Evolutionary conservation across 306 rosid genomes (phyloP), one percentile per base, ranked within the genome.

Genomic region (Styphnolobium japonicum): DNA sequence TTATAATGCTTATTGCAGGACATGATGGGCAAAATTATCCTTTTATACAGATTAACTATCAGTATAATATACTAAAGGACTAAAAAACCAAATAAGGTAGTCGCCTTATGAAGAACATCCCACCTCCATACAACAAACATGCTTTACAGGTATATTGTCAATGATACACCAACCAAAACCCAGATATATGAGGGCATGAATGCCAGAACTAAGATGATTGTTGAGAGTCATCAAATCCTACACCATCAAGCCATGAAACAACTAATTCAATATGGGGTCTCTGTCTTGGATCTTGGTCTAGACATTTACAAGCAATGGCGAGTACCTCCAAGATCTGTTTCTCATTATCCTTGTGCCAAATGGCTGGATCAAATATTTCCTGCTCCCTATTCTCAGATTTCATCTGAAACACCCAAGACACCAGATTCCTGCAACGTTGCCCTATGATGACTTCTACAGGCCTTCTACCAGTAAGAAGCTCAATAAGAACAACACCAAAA

Each of bases 401-500:
- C 94, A 88, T 90, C 73, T 90, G 92, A 75, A 84, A 81, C 75
- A 90, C 94, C 97, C 95, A 90, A 27, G 79, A 88, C 49, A 92
- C 92, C 71, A 90, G 69, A 74, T 92, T 86, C 81, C 97, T 76
- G 87, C 92, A 86, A 48, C 81, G 85, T 77, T 92, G 88, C n/a
- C 93, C 90, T 78, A 83, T 90, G 80, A 87, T 84, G 56, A 92
- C 93, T 81, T 92, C 95, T 3, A 92, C 89, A 1, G 95, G 95
- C 88, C 97, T 87, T 76, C 89, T 83, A 18, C 92, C 84, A 0
- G 97, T 92, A 31, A 90, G 87, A 77, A 92, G 93, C 87, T 92
- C 95, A 1, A 92, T 88, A 81, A 92, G 93, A 74, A 92, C 97
- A n/a, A 92, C 94, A 0, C 97, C 97, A 1, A 88, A 90, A 83